Percentiles rank a stretch among this genome's conserved stretches.
Evolutionary conservation across 805 yeast species (phyloP).

Genomic region (Starmerella gropengiesseri): DNA sequence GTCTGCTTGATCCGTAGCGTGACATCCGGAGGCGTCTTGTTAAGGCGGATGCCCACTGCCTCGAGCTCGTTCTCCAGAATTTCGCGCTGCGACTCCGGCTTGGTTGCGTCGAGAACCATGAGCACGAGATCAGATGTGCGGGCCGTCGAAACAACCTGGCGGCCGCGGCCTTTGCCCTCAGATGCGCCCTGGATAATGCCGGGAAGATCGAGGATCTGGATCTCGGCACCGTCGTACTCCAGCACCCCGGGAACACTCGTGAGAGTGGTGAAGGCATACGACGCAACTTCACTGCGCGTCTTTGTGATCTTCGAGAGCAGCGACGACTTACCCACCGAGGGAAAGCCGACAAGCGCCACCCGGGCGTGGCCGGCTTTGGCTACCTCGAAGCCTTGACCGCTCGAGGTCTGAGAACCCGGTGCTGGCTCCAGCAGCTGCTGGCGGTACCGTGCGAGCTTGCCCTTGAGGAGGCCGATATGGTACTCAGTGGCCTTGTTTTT

Average conservation of each 20-base stretch:
- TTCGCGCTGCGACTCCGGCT: constrained; percentile 77
- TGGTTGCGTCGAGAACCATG: constrained; percentile 94
- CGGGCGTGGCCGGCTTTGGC: constrained; percentile 94
- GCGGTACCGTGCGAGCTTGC: constrained; percentile 85
- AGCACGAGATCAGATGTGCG: constrained; percentile 85
- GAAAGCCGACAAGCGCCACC: constrained; percentile 90
- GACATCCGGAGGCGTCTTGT: constrained; percentile 71
- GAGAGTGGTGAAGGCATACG: constrained; percentile 87
- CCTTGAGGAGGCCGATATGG: constrained; percentile 87
- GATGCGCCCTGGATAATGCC: constrained; percentile 96
- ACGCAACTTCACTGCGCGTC: constrained; percentile 90
- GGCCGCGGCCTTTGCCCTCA: constrained; percentile 94
- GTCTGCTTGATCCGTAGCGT: constrained; percentile 67
- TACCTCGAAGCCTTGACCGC: constrained; percentile 88
- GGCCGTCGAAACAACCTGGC: constrained; percentile 93
- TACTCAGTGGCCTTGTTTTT: constrained; percentile 97
- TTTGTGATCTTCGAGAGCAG: constrained; percentile 79
- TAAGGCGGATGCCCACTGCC: constrained; percentile 84
- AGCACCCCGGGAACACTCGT: constrained; percentile 95
- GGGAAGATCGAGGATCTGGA: constrained; percentile 93
- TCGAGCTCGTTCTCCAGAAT: constrained; percentile 83
- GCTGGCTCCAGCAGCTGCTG: constrained; percentile 87
- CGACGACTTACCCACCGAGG: constrained; percentile 95
- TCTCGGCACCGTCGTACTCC: constrained; percentile 92
- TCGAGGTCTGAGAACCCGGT: constrained; percentile 54